These are phyloP conservation scores for Exobasidium cylindrosporum DNA, from an alignment of 1,284 basidiomycete genomes.

Conservation along the genomic window DNA sequence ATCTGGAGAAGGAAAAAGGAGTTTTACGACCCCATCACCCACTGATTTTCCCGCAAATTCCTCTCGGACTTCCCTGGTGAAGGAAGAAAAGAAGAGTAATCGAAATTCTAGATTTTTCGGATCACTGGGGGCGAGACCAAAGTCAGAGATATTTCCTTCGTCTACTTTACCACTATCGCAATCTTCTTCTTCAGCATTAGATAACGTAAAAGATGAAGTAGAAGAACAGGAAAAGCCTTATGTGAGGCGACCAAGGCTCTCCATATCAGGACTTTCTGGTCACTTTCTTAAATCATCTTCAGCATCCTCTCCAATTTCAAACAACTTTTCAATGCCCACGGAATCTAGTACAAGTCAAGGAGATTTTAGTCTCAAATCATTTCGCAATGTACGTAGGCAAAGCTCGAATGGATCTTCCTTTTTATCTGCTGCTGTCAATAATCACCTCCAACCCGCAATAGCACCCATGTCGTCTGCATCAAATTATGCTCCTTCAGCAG, in stretches of 20 bases:
- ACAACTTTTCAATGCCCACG: not conserved
- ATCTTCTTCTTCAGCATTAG: not conserved
- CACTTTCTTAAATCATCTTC: not conserved
- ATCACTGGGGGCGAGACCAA: not conserved
- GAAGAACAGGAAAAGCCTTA: not conserved
- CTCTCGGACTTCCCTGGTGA: not conserved
- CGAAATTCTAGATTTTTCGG: not conserved
- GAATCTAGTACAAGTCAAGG: not conserved
- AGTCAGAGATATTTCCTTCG: not conserved
- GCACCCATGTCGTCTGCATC: not conserved
- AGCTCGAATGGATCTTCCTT: not conserved
- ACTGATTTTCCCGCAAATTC: not conserved
- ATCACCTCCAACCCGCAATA: too few species aligned
- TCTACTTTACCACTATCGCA: not conserved
- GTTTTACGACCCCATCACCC: not conserved
- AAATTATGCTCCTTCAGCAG: not conserved
- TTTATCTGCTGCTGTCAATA: not conserved
- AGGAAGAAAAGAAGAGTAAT: not conserved
- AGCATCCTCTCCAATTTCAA: not conserved
- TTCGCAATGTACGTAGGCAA: conserved; percentile 4
- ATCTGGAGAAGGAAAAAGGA: not conserved
- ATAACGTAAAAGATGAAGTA: not conserved
- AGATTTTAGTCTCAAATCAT: not conserved
- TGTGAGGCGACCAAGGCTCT: not conserved
- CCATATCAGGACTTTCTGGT: not conserved